These are phyloP conservation scores for Diddensiella caesifluorescens DNA, from an alignment of 805 yeast species.

Conservation along the genomic window DNA sequence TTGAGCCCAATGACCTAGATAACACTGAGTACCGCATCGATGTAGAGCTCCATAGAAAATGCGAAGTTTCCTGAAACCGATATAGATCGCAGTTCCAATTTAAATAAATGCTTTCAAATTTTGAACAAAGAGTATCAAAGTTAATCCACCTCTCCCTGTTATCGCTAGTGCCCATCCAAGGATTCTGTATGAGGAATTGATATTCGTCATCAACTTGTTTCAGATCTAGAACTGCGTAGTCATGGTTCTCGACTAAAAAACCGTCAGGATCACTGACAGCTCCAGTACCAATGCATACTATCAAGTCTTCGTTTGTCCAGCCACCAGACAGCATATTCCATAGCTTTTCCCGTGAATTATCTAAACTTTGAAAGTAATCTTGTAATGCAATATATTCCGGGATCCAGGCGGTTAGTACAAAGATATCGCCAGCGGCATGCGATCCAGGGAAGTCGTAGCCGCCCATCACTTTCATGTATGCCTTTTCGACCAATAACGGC, in stretches of 20 bases:
- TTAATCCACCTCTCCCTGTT: constrained; percentile 26
- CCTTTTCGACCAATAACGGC: constrained; percentile 78
- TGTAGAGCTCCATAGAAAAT: constrained; percentile 31
- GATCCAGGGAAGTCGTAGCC: constrained; percentile 70
- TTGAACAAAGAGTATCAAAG: constrained; percentile 31
- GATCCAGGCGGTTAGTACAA: constrained; percentile 60
- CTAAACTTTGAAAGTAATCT: constrained; percentile 30
- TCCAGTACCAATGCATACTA: constrained; percentile 70
- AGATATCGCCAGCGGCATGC: constrained; percentile 67
- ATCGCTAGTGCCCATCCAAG: constrained; percentile 33
- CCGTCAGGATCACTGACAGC: constrained; percentile 25
- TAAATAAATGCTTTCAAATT: constrained; percentile 51
- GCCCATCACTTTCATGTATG: constrained; percentile 56
- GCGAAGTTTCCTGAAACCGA: constrained; percentile 20
- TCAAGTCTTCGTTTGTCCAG: constrained; percentile 35
- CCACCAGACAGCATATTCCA: constrained; percentile 34
- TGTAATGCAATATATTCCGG: constrained; percentile 51
- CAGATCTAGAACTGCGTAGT: constrained; percentile 55
- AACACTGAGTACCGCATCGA: constrained; percentile 5
- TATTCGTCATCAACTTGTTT: constrained; percentile 20
- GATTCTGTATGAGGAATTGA: constrained; percentile 40
- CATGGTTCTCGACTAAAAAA: constrained; percentile 55
- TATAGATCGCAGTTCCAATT: constrained; percentile 54
- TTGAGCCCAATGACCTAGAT: background rate
- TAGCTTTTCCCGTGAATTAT: constrained; percentile 20